These are phyloP conservation scores for Pythium periplocum DNA, from an alignment of 352 stramenopile genomes.

Conservation along the genomic window DNA sequence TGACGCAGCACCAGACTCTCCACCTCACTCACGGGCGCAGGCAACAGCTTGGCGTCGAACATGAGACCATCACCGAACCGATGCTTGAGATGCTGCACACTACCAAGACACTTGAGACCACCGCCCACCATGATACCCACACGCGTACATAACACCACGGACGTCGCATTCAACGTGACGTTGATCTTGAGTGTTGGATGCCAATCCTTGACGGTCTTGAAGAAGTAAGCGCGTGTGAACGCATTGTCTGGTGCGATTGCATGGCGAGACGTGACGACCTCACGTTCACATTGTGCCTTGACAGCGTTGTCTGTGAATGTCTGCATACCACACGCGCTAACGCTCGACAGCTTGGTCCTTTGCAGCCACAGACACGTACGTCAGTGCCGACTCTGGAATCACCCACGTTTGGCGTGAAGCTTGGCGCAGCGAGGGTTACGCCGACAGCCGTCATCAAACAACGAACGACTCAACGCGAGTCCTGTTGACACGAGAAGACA, in stretches of 20 bases:
- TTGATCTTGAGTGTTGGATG: constrained; percentile 20
- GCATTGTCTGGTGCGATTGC: constrained; percentile 29
- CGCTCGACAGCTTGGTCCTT: constrained; percentile 32
- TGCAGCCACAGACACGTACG: constrained; percentile 43
- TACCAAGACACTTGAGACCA: too few relatives aligned
- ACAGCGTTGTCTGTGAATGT: constrained; percentile 5
- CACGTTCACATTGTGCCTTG: constrained; percentile 10
- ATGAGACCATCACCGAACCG: too few relatives aligned
- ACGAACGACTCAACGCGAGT: too few relatives aligned
- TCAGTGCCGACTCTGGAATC: constrained; percentile 51
- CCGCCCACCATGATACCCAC: neutral
- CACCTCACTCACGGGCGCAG: constrained; percentile 1
- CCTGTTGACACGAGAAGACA: too few relatives aligned
- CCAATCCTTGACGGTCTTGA: constrained; percentile 24
- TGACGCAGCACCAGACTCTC: neutral
- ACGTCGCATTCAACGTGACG: constrained; percentile 1
- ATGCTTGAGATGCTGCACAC: too few relatives aligned
- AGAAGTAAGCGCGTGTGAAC: constrained; percentile 35
- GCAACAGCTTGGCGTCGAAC: too few relatives aligned
- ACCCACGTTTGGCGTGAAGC: neutral
- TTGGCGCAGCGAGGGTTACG: too few relatives aligned
- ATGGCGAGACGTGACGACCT: constrained; percentile 26
- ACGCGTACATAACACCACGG: constrained; percentile 56
- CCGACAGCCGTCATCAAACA: too few relatives aligned
- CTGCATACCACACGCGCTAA: constrained; percentile 16